phyloP scores from a whole-genome alignment of 495 filamentous ascomycete species.

The Evansstolkia leycettana region DNA sequence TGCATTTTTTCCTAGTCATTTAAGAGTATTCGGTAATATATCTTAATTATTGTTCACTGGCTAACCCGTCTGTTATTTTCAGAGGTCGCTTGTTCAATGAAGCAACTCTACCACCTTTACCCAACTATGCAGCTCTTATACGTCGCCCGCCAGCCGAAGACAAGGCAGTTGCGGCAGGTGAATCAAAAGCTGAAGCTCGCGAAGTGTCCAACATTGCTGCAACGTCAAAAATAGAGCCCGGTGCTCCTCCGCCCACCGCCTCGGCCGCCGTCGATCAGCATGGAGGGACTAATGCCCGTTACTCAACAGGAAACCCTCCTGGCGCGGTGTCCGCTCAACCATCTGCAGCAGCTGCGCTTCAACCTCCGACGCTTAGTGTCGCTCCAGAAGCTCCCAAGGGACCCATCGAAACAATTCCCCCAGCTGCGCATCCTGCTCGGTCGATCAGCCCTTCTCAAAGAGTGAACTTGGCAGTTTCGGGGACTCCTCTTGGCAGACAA shows the following conservation, averaged over 20 bases:
- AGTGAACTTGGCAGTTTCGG: constrained; percentile 7
- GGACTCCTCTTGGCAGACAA: constrained; percentile 14
- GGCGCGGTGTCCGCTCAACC: neutral
- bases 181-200: constrained; percentile 8
- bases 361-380: constrained; percentile 6
- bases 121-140: constrained; percentile 28
- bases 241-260: constrained; percentile 11
- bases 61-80: constrained; percentile 16
- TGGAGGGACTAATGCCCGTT: neutral
- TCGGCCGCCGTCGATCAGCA: constrained; percentile 10
- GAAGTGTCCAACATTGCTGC: constrained; percentile 9
- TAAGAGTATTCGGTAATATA: constrained; percentile 7
- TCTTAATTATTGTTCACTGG: constrained; percentile 9
- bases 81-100: constrained; percentile 66
- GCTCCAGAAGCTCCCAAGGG: constrained; percentile 6
- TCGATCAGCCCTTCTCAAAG: constrained; percentile 9
- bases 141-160: constrained; percentile 15
- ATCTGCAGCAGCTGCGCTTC: constrained; percentile 1
- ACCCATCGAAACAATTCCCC: constrained; percentile 3
- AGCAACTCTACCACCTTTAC: constrained; percentile 50
- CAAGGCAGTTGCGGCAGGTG: constrained; percentile 12
- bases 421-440: constrained; percentile 4
- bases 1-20: constrained; percentile 5
- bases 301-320: constrained; percentile 1
- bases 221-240: constrained; percentile 6